phyloP scores from a whole-genome alignment of 345 rosid genomes.

The Populus davidiana region DNA sequence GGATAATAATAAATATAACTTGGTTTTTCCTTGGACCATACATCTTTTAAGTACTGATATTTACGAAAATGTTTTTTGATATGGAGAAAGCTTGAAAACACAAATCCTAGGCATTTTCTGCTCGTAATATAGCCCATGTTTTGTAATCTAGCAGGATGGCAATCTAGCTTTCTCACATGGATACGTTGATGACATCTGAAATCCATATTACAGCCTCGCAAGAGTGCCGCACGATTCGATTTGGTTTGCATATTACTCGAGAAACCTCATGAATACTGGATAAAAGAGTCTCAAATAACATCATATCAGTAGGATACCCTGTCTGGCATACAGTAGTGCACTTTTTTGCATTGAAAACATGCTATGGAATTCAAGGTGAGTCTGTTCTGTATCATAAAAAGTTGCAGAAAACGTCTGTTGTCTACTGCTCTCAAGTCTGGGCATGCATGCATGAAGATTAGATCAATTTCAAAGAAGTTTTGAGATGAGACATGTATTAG shows the following conservation, averaged over 20 bases:
- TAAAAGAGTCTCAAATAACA: conserved; percentile 89
- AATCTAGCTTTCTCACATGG: not conserved
- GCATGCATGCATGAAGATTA: not conserved
- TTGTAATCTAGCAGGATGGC: not conserved
- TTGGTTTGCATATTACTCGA: conserved; percentile 94
- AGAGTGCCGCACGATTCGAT: conserved; percentile 96
- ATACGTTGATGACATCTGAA: conserved; percentile 17
- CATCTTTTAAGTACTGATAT: not conserved
- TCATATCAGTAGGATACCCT: conserved; percentile 78
- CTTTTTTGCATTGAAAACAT: conserved; percentile 7
- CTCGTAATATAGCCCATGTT: not conserved
- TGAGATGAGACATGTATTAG: not conserved
- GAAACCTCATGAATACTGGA: conserved; percentile 91
- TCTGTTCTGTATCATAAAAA: not conserved
- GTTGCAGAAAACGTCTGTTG: not conserved
- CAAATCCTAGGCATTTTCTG: not conserved
- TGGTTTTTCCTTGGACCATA: not conserved
- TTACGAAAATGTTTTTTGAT: not conserved
- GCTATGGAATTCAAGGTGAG: not conserved
- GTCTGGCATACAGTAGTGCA: conserved; percentile 17
- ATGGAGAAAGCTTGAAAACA: not conserved
- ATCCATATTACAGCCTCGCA: conserved; percentile 80
- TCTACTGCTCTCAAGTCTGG: not conserved
- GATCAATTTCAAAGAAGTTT: not conserved
- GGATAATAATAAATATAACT: not conserved